Conservation (phyloP, 805 yeast genomes). For the Starmerella apicola region DNA sequence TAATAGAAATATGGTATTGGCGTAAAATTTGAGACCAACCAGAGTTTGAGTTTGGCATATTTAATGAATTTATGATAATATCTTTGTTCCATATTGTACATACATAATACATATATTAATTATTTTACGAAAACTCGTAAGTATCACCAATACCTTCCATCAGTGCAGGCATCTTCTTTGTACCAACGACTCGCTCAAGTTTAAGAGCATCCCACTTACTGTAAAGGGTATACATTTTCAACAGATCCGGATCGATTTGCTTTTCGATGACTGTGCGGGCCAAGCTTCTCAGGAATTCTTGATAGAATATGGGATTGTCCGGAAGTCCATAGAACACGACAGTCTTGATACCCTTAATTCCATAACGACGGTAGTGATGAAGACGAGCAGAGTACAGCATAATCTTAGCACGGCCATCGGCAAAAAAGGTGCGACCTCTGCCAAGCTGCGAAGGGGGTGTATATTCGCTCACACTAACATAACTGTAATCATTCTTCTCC, state of each 20-base stretch:
- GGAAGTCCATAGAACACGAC: conserved; percentile 77
- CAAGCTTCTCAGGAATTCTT: conserved; percentile 52
- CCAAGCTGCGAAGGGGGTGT: conserved; percentile 58
- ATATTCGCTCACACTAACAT: conserved; percentile 74
- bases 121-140: conserved; percentile 70
- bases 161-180: conserved; percentile 53
- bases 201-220: conserved; percentile 70
- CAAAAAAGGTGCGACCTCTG: conserved; percentile 58
- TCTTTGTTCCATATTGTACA: too few relatives aligned
- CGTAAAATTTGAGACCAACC: too few relatives aligned
- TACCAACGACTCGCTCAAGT: conserved; percentile 76
- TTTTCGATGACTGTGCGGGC: conserved; percentile 43
- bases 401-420: conserved; percentile 47
- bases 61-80: too few relatives aligned
- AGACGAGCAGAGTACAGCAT: conserved; percentile 87
- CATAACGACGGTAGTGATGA: conserved; percentile 82
- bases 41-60: too few relatives aligned
- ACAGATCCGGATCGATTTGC: conserved; percentile 43
- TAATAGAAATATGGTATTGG: too few relatives aligned
- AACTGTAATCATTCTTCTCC: conserved; percentile 46
- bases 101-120: too few relatives aligned
- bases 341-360: conserved; percentile 71
- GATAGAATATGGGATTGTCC: conserved; percentile 69
- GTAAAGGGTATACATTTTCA: conserved; percentile 46
- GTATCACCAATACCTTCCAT: conserved; percentile 60